phyloP scores from a whole-genome alignment of 73 alveolate genomes.

The Blepharisma japonicum region DNA sequence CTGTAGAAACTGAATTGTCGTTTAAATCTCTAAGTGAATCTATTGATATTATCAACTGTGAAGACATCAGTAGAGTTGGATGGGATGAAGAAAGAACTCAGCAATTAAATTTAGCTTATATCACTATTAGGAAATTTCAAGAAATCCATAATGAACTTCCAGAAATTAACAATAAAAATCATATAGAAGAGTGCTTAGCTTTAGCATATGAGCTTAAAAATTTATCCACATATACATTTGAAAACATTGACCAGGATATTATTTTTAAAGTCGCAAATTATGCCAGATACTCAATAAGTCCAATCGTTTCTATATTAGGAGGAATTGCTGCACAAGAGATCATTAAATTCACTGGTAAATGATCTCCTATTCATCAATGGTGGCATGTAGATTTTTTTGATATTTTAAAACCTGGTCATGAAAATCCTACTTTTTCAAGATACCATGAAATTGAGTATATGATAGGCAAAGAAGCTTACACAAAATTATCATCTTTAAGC shows the following conservation, averaged over 20 bases:
- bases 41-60: neutral
- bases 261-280: constrained; percentile 73
- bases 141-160: constrained; percentile 54
- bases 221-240: constrained; percentile 50
- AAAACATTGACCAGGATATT: constrained; percentile 69
- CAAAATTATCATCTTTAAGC: constrained; percentile 31
- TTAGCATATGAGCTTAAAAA: constrained; percentile 56
- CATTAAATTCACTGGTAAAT: constrained; percentile 98
- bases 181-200: constrained; percentile 44
- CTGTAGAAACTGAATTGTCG: neutral
- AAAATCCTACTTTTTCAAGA: neutral
- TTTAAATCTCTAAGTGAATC: neutral
- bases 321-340: constrained; percentile 98
- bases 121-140: constrained; percentile 58
- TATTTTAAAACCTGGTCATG: constrained; percentile 26
- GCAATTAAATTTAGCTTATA: constrained; percentile 43
- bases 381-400: constrained; percentile 82
- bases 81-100: neutral
- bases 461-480: constrained; percentile 86
- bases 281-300: constrained; percentile 84
- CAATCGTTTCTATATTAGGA: constrained; percentile 98
- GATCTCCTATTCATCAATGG: constrained; percentile 96
- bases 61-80: neutral
- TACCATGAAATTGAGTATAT: constrained; percentile 82
- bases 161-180: constrained; percentile 46